A percentile compares a stretch with the other conserved stretches of the same genome.
Conservation (phyloP, 176 grass and related monocot species). For the Rhipidocladum racemiflorum region DNA sequence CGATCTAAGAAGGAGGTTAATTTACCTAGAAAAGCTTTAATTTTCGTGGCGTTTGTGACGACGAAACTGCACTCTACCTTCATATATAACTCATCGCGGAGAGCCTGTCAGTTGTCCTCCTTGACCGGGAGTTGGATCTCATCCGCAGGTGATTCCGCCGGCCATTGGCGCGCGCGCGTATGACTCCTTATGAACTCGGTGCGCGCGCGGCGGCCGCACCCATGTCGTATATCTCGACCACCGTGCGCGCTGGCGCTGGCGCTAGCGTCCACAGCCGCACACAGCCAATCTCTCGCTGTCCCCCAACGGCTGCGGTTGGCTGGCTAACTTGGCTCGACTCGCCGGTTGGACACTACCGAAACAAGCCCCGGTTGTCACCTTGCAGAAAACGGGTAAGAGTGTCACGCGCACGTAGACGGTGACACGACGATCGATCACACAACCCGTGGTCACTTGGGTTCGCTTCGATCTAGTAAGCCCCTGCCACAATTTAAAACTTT, state of each 20-base stretch:
- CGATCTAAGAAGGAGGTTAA: too few species aligned
- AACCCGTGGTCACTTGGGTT: not conserved
- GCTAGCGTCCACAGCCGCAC: not conserved
- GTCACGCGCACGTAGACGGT: not conserved
- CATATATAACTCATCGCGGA: too few species aligned
- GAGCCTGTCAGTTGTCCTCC: too few species aligned
- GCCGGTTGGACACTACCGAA: not conserved
- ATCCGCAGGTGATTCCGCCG: not conserved
- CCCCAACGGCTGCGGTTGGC: not conserved
- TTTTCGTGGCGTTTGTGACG: too few species aligned
- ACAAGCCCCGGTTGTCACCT: not conserved
- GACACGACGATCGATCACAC: not conserved
- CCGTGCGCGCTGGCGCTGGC: slow-evolving; percentile 3
- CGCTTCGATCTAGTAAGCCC: not conserved
- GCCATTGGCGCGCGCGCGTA: not conserved
- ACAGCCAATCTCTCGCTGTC: not conserved
- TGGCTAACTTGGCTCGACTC: not conserved
- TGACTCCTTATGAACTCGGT: too few species aligned
- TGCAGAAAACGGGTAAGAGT: not conserved
- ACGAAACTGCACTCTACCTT: too few species aligned
- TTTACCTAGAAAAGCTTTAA: too few species aligned
- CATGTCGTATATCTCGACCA: not conserved
- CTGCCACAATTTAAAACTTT: not conserved
- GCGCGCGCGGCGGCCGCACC: not conserved
- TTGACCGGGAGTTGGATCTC: too few species aligned